A percentile compares a stretch with the other conserved stretches of the same genome.
Evolutionary conservation across 2,329 filamentous ascomycete species (phyloP).

Genomic region (Myriosclerotinia duriaeana): DNA sequence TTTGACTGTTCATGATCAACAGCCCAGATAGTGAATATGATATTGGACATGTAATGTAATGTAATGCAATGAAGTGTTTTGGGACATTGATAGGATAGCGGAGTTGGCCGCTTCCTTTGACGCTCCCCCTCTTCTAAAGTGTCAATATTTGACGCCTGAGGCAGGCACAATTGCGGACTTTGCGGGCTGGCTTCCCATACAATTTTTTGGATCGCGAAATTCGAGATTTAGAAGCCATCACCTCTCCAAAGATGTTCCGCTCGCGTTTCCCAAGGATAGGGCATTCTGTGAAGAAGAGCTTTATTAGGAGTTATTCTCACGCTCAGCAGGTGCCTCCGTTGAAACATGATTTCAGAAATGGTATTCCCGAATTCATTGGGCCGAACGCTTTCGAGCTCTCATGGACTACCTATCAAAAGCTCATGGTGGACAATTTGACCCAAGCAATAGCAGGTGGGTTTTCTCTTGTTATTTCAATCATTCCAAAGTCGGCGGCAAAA

Average conservation of each 20-base stretch:
- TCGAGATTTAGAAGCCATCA: slow-evolving; percentile 15
- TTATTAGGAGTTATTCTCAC: not conserved
- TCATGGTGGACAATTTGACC: slow-evolving; percentile 76
- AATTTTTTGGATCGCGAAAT: slow-evolving; percentile 24
- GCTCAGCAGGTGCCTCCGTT: slow-evolving; percentile 42
- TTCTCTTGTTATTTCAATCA: slow-evolving; percentile 3
- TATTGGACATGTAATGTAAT: slow-evolving; percentile 8
- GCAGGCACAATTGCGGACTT: not conserved
- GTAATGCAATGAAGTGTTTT: not conserved
- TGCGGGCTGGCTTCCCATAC: slow-evolving; percentile 14
- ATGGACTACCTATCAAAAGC: slow-evolving; percentile 78
- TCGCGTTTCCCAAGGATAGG: slow-evolving; percentile 38
- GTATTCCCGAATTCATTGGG: slow-evolving; percentile 70
- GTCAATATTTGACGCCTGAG: slow-evolving; percentile 12
- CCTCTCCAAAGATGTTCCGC: slow-evolving; percentile 37
- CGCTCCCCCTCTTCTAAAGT: not conserved
- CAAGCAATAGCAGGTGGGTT: slow-evolving; percentile 66
- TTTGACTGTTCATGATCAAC: slow-evolving; percentile 28
- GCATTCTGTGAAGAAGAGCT: slow-evolving; percentile 15
- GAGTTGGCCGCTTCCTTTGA: slow-evolving; percentile 20
- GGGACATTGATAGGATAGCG: slow-evolving; percentile 8
- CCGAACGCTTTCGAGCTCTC: slow-evolving; percentile 68
- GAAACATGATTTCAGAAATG: slow-evolving; percentile 48
- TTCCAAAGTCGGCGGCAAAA: not conserved
- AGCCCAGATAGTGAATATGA: not conserved